Base-by-base conservation (phyloP, 2,329 filamentous ascomycete genomes). In the Sporothrix pseudoabietina region DNA sequence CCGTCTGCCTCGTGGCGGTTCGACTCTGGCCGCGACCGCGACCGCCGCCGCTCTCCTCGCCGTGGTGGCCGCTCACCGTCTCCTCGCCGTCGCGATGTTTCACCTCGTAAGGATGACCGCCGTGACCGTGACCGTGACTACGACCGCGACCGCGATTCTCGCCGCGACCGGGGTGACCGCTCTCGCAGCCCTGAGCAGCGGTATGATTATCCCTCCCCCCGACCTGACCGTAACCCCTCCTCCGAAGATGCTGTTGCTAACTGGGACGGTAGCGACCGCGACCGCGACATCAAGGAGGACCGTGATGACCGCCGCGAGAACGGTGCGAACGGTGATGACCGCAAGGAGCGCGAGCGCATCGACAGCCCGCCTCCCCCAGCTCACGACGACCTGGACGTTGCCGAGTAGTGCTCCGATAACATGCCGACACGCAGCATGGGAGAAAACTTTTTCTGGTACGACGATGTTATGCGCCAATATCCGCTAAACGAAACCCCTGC, bases 1-100 rank as follows among this genome's bases (percentile, higher is more conserved):
- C 96, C 96, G 69, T 98, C 96, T 77, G 96, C 96, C 71, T 98
- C 94, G 41, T 99, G 96, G 96, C 93, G 96, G 75, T 99, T 99
- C 81, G 96, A 98, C 83, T 94, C 94, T 77, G 95, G 94, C 75
- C 90, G 92, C 79, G 92, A 94, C 79, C 92, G 90, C 77, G 89
- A 91, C 75, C 88, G 89, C 44, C 87, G 85, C 77, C 88, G 89
- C 71, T 89, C 89, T 78, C 89, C 89, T 76, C 89, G 90, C 75
- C 87, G 89, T 75, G 87, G 91, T 66, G 80, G 81, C 78, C 91
- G 93, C 75, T 92, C 93, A 75, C 92, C 92, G 73, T 92, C 91
- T 76, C 93, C 94, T 76, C 91, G 94, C 76, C 91, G 92, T 78
- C 90, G 92, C 76, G 92, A 96, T 78, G 94, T 93, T 81, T 97